phyloP scores from a whole-genome alignment of 2,329 filamentous ascomycete genomes.

The Xylaria sp. region DNA sequence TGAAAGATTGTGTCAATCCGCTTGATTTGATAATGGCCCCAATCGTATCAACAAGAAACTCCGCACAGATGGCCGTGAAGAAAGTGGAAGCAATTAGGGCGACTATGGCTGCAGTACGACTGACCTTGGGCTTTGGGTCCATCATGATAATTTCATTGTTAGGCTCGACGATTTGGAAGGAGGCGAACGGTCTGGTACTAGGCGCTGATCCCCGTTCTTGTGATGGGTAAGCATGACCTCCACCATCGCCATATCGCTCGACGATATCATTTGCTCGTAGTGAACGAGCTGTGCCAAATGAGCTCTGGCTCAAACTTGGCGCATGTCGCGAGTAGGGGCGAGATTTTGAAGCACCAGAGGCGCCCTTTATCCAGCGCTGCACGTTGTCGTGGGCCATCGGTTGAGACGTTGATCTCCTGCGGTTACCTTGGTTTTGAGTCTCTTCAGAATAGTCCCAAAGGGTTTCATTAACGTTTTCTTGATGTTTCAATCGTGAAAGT shows the following conservation, averaged over 20 bases:
- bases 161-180: conserved; percentile 42
- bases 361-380: conserved; percentile 24
- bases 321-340: conserved; percentile 16
- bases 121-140: conserved; percentile 53
- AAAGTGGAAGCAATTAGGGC: conserved; percentile 71
- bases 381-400: conserved; percentile 21
- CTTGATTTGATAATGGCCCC: conserved; percentile 4
- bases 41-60: conserved; percentile 9
- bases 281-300: conserved; percentile 20
- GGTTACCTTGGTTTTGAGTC: neutral
- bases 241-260: conserved; percentile 22
- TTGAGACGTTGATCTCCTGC: conserved; percentile 14
- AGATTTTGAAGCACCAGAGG: conserved; percentile 4
- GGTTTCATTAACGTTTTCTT: conserved; percentile 9
- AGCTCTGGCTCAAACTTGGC: conserved; percentile 28
- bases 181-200: neutral
- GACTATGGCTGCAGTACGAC: conserved; percentile 55
- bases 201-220: neutral
- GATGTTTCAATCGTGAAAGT: neutral
- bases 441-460: conserved; percentile 20
- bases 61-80: conserved; percentile 59
- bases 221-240: conserved; percentile 5
- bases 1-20: conserved; percentile 18
- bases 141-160: conserved; percentile 59
- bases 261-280: conserved; percentile 28